Base-by-base conservation (phyloP, 148 eudicot genomes). In the Cornus controversa region DNA sequence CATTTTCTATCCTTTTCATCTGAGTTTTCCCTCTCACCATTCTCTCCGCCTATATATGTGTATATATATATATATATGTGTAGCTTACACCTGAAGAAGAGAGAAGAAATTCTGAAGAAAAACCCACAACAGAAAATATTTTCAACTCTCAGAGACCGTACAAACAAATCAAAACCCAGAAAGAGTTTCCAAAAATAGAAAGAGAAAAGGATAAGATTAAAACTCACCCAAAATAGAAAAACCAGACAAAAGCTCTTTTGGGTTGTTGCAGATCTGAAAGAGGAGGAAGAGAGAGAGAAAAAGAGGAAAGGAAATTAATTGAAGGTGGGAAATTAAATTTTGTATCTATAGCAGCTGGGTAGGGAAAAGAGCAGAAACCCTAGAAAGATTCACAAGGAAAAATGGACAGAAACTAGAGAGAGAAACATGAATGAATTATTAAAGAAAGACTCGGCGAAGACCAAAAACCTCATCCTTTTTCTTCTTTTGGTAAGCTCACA, bases 1-100 rank as follows among this genome's bases (percentile, higher is more conserved):
- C 89, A 75, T 91, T 91, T 83, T 91, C 94, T 65, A 91, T 91
- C 62, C 92, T 91, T 72, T 85, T 91, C 87, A 91, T 82, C 83
- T 89, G 85, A 7, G 88, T 85, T 80, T 89, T 91, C n/a, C 94
- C 92, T 40, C 94, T 89, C 84, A 91, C 94, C 94, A 91, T 91
- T 77, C 40, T 81, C 29, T 62, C 62, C 3, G 29, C 24, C 13
- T 8, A 58, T 40, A 40, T 40, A 40, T 40, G 7, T 40, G 0
- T 40, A 4, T 40, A 6, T 9, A 7, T 40, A 40, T 40, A 4
- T 40, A 6, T 40, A 2, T 40, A 40, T 40, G 3, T 29, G 3
- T 29, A 31, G 34, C 45, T 40, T 40, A 40, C 9, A 40, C 45
- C 45, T 40, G 8, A 40, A 40, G 45, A 40, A 1, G 45, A 6